Conservation (phyloP, 1,139 yeast genomes). For the Magnusiomyces ingens region DNA sequence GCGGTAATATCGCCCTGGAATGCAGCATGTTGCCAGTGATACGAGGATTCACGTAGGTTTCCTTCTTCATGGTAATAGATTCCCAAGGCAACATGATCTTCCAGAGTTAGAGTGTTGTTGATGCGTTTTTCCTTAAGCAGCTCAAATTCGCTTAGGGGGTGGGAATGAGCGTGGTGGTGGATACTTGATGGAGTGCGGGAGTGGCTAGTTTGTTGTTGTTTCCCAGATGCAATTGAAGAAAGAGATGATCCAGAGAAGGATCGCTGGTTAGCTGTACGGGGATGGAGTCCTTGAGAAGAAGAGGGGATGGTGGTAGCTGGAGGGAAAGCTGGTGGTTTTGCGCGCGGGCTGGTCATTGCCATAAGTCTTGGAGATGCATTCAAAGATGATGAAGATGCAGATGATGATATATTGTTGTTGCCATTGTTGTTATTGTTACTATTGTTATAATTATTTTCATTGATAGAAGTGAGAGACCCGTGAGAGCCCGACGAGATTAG, state of each 20-base stretch:
- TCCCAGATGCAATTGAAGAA: not conserved
- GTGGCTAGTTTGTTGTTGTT: not conserved
- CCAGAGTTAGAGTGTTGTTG: constrained; percentile 25
- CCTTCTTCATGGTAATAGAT: constrained; percentile 50
- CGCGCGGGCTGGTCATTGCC: not conserved
- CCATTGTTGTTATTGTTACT: too few species aligned
- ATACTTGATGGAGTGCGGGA: not conserved
- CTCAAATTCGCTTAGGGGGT: constrained; percentile 7
- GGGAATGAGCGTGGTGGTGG: not conserved
- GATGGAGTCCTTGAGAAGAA: too few species aligned
- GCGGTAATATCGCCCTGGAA: constrained; percentile 58
- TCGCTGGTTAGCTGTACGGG: too few species aligned
- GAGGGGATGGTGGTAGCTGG: not conserved
- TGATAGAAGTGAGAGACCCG: not conserved
- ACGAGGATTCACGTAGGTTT: constrained; percentile 60
- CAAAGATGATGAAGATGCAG: not conserved
- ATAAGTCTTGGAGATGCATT: not conserved
- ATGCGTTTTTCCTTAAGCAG: constrained; percentile 9
- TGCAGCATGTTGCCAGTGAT: constrained; percentile 59
- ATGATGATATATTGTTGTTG: not conserved
- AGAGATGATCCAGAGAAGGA: not conserved
- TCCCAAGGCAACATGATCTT: constrained; percentile 46
- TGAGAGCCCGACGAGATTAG: not conserved
- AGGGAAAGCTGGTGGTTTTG: not conserved
- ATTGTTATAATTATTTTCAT: too few species aligned